Conservation (phyloP, 2,329 filamentous ascomycete species). For the Cladosporium sp. region DNA sequence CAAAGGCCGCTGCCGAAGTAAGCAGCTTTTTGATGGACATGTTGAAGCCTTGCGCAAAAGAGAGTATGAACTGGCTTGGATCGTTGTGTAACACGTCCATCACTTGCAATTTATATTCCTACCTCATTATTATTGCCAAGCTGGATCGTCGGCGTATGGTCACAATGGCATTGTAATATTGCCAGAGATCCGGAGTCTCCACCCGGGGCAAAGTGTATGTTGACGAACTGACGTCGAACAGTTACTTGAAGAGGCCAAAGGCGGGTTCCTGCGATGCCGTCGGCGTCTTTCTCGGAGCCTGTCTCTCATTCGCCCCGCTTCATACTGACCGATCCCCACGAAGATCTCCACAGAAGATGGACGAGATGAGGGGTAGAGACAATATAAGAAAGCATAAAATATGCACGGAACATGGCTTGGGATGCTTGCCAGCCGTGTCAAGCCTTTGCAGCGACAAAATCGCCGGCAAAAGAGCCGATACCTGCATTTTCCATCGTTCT, state of each 20-base stretch:
- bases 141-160: slow-evolving; percentile 6
- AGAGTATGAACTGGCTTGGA: slow-evolving; percentile 1
- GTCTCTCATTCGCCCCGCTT: background rate
- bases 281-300: background rate
- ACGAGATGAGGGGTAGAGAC: background rate
- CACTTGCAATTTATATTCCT: slow-evolving; percentile 4
- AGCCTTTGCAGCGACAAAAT: background rate
- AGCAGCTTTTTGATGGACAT: slow-evolving; percentile 11
- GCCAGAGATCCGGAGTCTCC: background rate
- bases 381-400: background rate
- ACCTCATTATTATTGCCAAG: slow-evolving; percentile 3
- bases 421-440: background rate
- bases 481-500: no score
- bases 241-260: background rate
- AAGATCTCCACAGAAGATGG: slow-evolving; percentile 5
- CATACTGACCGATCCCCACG: background rate
- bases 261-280: slow-evolving; percentile 5
- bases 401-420: background rate
- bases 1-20: slow-evolving; percentile 7
- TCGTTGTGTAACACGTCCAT: background rate
- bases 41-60: slow-evolving; percentile 1
- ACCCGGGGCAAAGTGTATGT: slow-evolving; percentile 1
- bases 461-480: background rate
- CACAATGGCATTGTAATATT: background rate
- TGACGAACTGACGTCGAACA: background rate